Evolutionary conservation across 371 early-diverging fungal species (phyloP), one percentile per base, ranked within the genome.

Genomic region (Entomophthora muscae): DNA sequence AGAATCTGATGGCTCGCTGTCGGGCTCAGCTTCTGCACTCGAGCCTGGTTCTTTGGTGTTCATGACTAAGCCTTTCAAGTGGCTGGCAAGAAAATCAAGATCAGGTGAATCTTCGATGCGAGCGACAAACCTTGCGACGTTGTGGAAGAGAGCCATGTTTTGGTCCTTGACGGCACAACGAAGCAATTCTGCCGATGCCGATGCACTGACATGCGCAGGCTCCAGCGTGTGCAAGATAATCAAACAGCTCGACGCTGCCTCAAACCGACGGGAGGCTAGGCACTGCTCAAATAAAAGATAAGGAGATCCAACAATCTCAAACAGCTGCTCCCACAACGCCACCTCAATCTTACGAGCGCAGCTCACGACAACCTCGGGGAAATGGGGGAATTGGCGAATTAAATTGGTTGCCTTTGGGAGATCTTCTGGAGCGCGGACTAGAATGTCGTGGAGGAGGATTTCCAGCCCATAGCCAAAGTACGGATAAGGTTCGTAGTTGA

Each of bases 301-400:
- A 0, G 91, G 88, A 56, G 84, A 79, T 0, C 90, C 92, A 0
- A 85, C 88, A 27, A 83, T 80, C 2, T 79, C 72, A 66, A 94
- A 94, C 59, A 91, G 75, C 68, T 88, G 83, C 32, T 77, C 79
- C 94, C 94, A 94, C n/a, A 89, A 71, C 1, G 90, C 80, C 1
- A 89, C 84, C 70, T 94, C 94, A 1, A 88, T 86, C 69, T 94
- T 94, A 51, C 94, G 73, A 23, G 92, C 90, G 69, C 91, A 92
- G 32, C 85, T 82, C 21, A 88, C 91, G 72, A 94, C 83, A 24
- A 88, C 83, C 57, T 94, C 91, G 53, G 87, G 70, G 32, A 79
- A 81, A 55, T 79, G 76, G 2, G 84, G 82, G 64, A 89, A 91
- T 42, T 81, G 79, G 60, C 84, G 77, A 63, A 93, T 68, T 54